Evolutionary conservation across 768 basidiomycete genomes (phyloP), one percentile per base, ranked within the genome.

Genomic region (Crassisporium funariophilum): DNA sequence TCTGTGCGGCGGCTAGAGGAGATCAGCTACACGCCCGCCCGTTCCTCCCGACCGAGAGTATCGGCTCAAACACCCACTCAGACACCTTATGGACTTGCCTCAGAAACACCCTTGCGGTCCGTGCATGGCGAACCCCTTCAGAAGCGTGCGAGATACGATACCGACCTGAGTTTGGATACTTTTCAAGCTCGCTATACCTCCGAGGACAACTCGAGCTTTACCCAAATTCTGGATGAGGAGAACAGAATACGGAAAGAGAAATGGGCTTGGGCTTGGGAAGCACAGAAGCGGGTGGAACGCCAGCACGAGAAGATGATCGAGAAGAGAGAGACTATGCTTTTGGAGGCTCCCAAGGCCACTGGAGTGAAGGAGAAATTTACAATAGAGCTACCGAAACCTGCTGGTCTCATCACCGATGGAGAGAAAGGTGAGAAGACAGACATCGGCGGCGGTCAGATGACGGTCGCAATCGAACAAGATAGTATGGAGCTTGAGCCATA

Each of bases 131-230:
- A 78, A 53, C 72, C 77, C 19, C 64, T 74, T 2, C 51, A 63
- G 52, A 84, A 91, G 68, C 76, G 83, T 46, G 59, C 74, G 23
- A 79, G 78, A 46, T 84, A 79, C 56, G 78, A 90, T 55, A 70
- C 72, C 2, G 63, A 73, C 49, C 69, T 92, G 60, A 84, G 79
- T 45, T 77, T 98, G 13, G 93, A 98, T 63, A 71, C 72, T 12
- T 99, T 98, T 64, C 97, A 98, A 64, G 82, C 91, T 0, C 79
- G 79, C 34, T 97, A 91, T 64, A 98, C 97, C 1, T 97, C 94
- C 0, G 94, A 98, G 62, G 97, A 99, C 67, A 99, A 99, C 65
- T 84, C 95, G 4, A 97, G 94, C 49, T 98, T 99, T 64, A 91
- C 93, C 7, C 77, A 91, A 52, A 95, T 98, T 49, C 69, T 99